A percentile compares a stretch with the other conserved stretches of the same genome.
Evolutionary conservation across 2,329 filamentous ascomycete genomes (phyloP).

Genomic region (Fusarium tuaranense): DNA sequence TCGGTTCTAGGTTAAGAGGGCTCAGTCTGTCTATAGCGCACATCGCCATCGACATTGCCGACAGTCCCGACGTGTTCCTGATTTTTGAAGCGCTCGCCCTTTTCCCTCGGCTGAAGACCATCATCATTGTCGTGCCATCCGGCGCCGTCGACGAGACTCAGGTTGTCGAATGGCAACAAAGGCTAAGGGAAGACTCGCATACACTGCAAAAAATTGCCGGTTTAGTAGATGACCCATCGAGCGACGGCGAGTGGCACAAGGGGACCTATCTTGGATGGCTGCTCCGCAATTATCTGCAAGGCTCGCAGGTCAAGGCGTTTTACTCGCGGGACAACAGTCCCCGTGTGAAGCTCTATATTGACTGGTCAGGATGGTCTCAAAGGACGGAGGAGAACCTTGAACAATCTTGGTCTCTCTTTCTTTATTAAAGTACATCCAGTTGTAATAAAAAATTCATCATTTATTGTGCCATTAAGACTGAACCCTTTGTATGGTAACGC

Average conservation of each 20-base stretch:
- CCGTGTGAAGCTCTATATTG: not conserved
- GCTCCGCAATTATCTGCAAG: not conserved
- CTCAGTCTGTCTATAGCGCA: not conserved
- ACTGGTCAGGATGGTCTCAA: no score
- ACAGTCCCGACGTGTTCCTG: not conserved
- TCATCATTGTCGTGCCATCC: not conserved
- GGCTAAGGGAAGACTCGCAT: not conserved
- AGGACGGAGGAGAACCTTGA: no score
- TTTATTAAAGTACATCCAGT: not conserved
- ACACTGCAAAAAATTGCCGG: not conserved
- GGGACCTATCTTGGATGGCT: not conserved
- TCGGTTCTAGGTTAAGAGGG: not conserved
- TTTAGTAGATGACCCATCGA: not conserved
- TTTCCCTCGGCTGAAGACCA: not conserved
- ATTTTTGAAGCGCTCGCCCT: not conserved
- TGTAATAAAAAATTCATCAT: not conserved
- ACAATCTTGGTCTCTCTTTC: not conserved
- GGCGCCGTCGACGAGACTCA: not conserved
- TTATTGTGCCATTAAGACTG: not conserved
- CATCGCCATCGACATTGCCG: not conserved
- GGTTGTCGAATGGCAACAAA: not conserved
- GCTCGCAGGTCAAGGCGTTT: not conserved
- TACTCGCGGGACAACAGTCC: not conserved
- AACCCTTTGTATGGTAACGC: not conserved
- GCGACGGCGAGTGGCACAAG: not conserved